phyloP scores from a whole-genome alignment of 2,329 filamentous ascomycete species.

The Coniosporium tulheliwenetii region DNA sequence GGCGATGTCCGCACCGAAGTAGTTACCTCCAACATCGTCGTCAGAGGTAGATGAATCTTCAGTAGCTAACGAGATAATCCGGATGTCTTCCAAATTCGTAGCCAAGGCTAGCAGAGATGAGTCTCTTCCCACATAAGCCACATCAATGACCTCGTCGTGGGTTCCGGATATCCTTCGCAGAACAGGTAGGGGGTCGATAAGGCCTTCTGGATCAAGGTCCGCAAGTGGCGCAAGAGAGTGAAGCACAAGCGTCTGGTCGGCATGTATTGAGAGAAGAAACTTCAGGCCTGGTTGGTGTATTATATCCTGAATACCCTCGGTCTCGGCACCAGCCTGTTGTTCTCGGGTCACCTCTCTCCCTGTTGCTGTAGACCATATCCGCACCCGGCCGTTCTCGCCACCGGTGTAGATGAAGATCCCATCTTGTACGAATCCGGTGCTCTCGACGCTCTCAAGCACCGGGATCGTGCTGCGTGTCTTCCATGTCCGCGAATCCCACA shows the following conservation, averaged over 20 bases:
- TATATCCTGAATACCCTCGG: slow-evolving; percentile 54
- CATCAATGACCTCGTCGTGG: slow-evolving; percentile 93
- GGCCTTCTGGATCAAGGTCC: slow-evolving; percentile 13
- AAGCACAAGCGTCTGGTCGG: slow-evolving; percentile 74
- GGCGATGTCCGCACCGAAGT: slow-evolving; percentile 82
- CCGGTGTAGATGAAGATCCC: slow-evolving; percentile 67
- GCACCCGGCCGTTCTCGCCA: slow-evolving; percentile 66
- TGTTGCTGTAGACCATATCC: slow-evolving; percentile 67
- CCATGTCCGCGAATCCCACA: slow-evolving; percentile 84
- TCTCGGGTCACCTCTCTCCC: slow-evolving; percentile 68
- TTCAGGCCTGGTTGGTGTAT: slow-evolving; percentile 49
- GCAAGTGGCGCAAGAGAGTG: slow-evolving; percentile 41
- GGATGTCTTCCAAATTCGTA: slow-evolving; percentile 87
- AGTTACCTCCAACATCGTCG: slow-evolving; percentile 26
- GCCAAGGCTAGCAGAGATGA: slow-evolving; percentile 74
- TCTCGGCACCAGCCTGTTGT: slow-evolving; percentile 45
- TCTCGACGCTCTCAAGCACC: slow-evolving; percentile 72
- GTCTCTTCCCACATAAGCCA: slow-evolving; percentile 71
- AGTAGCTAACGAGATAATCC: slow-evolving; percentile 58
- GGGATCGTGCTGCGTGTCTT: slow-evolving; percentile 67
- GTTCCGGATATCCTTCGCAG: slow-evolving; percentile 81
- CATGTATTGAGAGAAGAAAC: slow-evolving; percentile 68
- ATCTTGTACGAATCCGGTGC: slow-evolving; percentile 59
- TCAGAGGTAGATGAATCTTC: slow-evolving; percentile 12
- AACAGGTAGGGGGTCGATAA: slow-evolving; percentile 29